Percentiles rank a stretch among this genome's conserved stretches.
Evolutionary conservation across 1,284 basidiomycete genomes (phyloP).

Genomic region (Sporisorium sorghi): DNA sequence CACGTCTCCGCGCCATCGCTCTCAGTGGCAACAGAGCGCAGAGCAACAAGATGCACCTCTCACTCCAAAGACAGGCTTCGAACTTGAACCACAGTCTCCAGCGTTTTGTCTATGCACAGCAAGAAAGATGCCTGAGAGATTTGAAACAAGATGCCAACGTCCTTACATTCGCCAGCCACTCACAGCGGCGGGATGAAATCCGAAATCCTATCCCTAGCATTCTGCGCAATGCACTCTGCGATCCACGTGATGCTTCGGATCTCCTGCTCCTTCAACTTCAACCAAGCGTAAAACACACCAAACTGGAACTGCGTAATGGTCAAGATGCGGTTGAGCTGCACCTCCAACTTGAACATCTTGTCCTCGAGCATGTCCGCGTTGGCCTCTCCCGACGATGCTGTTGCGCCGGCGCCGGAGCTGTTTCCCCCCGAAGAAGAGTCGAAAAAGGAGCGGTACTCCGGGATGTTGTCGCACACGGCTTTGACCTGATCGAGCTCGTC

Average conservation of each 20-base stretch:
- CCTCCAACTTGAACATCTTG: conserved; percentile 93
- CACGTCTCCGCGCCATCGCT: no score
- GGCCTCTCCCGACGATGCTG: conserved; percentile 68
- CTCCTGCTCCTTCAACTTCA: conserved; percentile 93
- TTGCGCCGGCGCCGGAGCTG: not conserved
- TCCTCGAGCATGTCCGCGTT: conserved; percentile 81
- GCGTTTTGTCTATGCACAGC: not conserved
- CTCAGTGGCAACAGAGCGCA: no score
- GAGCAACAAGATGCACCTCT: no score
- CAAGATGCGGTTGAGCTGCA: conserved; percentile 73
- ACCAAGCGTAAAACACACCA: conserved; percentile 67
- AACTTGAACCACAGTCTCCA: not conserved
- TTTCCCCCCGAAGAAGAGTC: conserved; percentile 68
- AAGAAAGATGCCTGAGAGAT: no score
- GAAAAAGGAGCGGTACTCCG: conserved; percentile 93
- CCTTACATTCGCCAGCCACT: no score
- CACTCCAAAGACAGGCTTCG: not conserved
- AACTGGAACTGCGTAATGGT: conserved; percentile 69
- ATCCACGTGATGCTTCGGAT: conserved; percentile 97
- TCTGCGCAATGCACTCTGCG: conserved; percentile 76
- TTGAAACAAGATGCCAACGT: no score
- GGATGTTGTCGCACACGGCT: conserved; percentile 84
- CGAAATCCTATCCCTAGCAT: conserved; percentile 53
- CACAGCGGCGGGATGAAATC: conserved; percentile 49
- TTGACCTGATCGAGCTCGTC: conserved; percentile 96